Evolutionary conservation across 2,329 filamentous ascomycete species (phyloP), one percentile per base, ranked within the genome.

Genomic region (Apiospora kogelbergensis): DNA sequence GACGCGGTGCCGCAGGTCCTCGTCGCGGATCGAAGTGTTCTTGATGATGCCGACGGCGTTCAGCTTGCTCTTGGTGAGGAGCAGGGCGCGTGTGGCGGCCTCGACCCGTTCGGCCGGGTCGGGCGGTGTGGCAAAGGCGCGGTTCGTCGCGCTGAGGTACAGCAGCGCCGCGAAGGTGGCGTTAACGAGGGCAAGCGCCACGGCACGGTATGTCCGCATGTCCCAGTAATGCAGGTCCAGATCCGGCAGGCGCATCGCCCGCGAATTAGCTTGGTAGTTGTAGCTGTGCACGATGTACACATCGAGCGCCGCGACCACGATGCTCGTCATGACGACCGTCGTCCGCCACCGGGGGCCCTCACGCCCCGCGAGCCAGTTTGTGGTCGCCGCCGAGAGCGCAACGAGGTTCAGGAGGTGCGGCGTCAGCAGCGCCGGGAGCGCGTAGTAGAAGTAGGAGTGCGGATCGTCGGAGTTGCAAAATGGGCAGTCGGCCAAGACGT

Each of bases 331-430:
- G 6, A 91, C 89, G n/a, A 92, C 92, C 15, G 87, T 84, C 6
- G 82, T 86, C 66, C 95, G 89, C 91, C 94, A 97, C 67, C 87
- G 82, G 17, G 84, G 82, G 5, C 89, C 90, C 69, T 90, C 86
- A 45, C 82, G 80, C 26, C 92, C 92, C 0, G 89, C 86, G 66
- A 95, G 77, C 0, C 88, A 78, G 2, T 87, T 83, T 0, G 92
- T 94, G 0, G 95, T 98, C 0, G 89, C 90, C 60, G 93, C 74
- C 5, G 93, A 93, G 22, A 97, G 81, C 63, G 91, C 80, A 68
- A 88, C 80, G 66, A 97, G 85, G 81, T 98, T 96, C 64, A 90
- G 77, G 10, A 98, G 82, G 80, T 99, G 95, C n/a, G 93, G 91
- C 17, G 89, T 84, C 1, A 95, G 75, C 9, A 97, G 82, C 33